These are phyloP conservation scores for Allium fistulosum DNA, from an alignment of 106 monocot genomes.

Conservation along the genomic window DNA sequence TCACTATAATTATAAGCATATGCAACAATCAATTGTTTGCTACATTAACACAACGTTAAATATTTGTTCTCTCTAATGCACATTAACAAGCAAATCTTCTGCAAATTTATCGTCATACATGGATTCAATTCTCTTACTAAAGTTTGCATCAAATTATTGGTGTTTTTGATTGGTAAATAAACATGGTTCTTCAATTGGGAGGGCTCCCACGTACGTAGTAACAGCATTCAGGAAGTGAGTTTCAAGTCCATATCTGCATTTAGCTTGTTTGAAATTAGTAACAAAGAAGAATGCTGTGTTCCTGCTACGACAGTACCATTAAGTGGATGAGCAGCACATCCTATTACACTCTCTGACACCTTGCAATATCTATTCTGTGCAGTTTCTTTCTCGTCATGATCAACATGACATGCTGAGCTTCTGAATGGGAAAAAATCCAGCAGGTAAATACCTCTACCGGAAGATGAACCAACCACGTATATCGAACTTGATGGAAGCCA, in stretches of 20 bases:
- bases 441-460: slow-evolving; percentile 53
- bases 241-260: slow-evolving; percentile 3
- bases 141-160: no score
- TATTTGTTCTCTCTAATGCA: no score
- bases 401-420: slow-evolving; percentile 75
- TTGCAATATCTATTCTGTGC: slow-evolving; percentile 41
- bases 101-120: no score
- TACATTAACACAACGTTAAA: no score
- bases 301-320: slow-evolving; percentile 76
- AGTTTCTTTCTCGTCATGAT: slow-evolving; percentile 26
- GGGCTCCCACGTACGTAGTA: no score
- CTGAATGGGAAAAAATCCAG: slow-evolving; percentile 65
- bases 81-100: no score
- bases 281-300: slow-evolving; percentile 50
- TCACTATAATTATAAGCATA: no score
- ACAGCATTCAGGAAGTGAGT: background rate
- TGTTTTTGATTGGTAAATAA: no score
- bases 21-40: no score
- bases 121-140: no score
- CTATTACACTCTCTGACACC: slow-evolving; percentile 35
- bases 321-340: slow-evolving; percentile 73
- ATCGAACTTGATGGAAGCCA: slow-evolving; percentile 75
- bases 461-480: slow-evolving; percentile 62
- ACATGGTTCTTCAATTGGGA: no score
- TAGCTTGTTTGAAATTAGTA: slow-evolving; percentile 37